These are phyloP conservation scores for Exophiala spinifera DNA, from an alignment of 2,329 filamentous ascomycete genomes.

Conservation along the genomic window DNA sequence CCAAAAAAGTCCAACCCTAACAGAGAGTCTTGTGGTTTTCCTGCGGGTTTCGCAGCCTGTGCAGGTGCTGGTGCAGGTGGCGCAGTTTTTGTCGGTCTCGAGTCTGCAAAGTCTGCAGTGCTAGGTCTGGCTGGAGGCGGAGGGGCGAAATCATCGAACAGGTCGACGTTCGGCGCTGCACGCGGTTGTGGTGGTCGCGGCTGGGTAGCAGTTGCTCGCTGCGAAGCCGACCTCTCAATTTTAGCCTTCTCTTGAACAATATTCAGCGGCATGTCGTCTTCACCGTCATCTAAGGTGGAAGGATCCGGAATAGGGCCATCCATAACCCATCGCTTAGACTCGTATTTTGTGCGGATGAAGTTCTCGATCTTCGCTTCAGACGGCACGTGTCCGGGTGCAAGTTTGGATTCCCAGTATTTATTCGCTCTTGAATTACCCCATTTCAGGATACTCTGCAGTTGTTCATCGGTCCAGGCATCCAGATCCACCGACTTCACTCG, in stretches of 20 bases:
- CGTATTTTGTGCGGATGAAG: constrained; percentile 98
- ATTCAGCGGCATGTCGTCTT: constrained; percentile 73
- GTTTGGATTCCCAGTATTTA: constrained; percentile 96
- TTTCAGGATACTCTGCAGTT: constrained; percentile 85
- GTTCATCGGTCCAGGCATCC: constrained; percentile 97
- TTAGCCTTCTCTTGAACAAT: constrained; percentile 70
- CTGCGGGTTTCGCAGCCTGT: constrained; percentile 50
- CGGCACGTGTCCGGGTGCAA: constrained; percentile 84
- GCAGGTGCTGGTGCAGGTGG: constrained; percentile 61
- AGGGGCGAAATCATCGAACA: constrained; percentile 72
- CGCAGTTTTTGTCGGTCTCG: constrained; percentile 59
- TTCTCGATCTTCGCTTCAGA: constrained; percentile 99
- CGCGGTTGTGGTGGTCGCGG: constrained; percentile 33
- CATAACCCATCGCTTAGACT: constrained; percentile 99
- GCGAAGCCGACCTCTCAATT: constrained; percentile 58
- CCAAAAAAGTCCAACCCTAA: constrained; percentile 92
- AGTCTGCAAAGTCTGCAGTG: constrained; percentile 65
- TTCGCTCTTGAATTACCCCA: constrained; percentile 97
- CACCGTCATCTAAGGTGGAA: constrained; percentile 79
- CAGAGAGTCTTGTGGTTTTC: constrained; percentile 72
- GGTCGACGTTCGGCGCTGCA: constrained; percentile 62
- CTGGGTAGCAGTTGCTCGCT: constrained; percentile 43
- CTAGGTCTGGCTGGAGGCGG: constrained; percentile 66
- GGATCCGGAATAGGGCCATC: constrained; percentile 93
- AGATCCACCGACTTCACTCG: constrained; percentile 97